Evolutionary conservation across 805 yeast species (phyloP).

Genomic region (Wickerhamomyces mucosus): DNA sequence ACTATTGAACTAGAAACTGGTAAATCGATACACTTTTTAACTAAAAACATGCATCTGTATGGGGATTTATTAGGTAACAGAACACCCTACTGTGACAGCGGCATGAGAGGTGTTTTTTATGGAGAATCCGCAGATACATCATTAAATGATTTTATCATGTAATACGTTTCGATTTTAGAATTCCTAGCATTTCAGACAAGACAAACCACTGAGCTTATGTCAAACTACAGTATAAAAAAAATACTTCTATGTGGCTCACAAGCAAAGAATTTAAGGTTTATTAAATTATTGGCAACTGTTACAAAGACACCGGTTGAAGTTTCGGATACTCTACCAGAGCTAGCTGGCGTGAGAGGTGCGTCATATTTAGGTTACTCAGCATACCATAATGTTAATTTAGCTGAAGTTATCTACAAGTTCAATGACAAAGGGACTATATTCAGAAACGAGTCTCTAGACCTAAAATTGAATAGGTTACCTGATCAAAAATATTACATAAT

Average conservation of each 20-base stretch:
- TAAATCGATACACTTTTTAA: conserved; percentile 18
- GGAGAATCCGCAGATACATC: conserved; percentile 35
- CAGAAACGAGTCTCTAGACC: conserved; percentile 1
- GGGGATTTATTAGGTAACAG: conserved; percentile 54
- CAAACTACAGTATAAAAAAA: conserved; percentile 19
- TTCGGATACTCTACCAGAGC: conserved; percentile 10
- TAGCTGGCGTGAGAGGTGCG: conserved; percentile 23
- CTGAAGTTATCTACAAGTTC: conserved; percentile 7
- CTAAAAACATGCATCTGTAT: conserved; percentile 33
- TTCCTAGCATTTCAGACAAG: conserved; percentile 41
- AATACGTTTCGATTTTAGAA: conserved; percentile 39
- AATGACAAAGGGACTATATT: conserved; percentile 2
- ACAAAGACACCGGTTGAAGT: conserved; percentile 16
- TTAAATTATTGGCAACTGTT: conserved; percentile 22
- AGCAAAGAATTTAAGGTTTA: conserved; percentile 34
- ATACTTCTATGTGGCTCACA: conserved; percentile 46
- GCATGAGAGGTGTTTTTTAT: conserved; percentile 38
- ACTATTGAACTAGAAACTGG: conserved; percentile 9
- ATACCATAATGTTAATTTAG: conserved; percentile 6
- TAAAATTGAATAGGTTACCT: conserved; percentile 9
- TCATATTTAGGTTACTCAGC: conserved; percentile 12
- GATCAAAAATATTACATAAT: conserved; percentile 19
- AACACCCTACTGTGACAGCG: conserved; percentile 42
- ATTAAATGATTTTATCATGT: conserved; percentile 25
- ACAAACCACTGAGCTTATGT: conserved; percentile 28